Base-by-base conservation (phyloP, 352 stramenopile genomes). In the Phytophthora meadii region DNA sequence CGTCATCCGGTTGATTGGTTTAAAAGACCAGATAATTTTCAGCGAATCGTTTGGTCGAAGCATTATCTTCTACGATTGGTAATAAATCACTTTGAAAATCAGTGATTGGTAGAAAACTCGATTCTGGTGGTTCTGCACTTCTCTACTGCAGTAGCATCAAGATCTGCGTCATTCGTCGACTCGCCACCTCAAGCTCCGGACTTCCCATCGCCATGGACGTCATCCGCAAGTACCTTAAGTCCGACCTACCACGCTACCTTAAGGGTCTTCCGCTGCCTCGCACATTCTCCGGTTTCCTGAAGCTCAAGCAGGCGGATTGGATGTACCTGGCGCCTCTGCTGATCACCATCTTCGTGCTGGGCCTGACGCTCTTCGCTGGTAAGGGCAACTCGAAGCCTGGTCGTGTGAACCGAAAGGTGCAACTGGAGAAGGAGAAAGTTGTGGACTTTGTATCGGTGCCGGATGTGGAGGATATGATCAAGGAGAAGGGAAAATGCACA, bases 241-340 rank as follows among this genome's bases (percentile, higher is more conserved):
- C 86, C 19, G 77, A 89, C 36, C 54, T 95, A 68, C 87, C 87
- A 40, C 83, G 83, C 53, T 95, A 95, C 75, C 82, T 95, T 27
- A 93, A 93, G 69, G 85, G 80, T 0, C 61, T 95, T 52, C 87
- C 87, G 39, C 81, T 95, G 37, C 87, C 87, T 22, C 87, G 87
- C 74, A 95, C 85, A 40, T 92, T 95, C 49, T 74, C 74, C 17
- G 87, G 87, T 53, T 91, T 95, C 55, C 65, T 88, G 28, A 95
- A 93, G 80, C 84, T 94, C 54, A 95, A 89, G 73, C 82, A 92
- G 50, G 82, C 88, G 11, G 87, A 95, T 51, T 95, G 83, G 87
- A 54, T 93, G 69, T 93, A 92, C 71, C 73, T 95, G 52, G 84
- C 84, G 56, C 87, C 87, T n/a, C 68, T 95, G 42, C 72, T 95